Percentiles rank a stretch among this genome's conserved stretches.
phyloP scores from a whole-genome alignment of 257 asterid species.

The Capsicum baccatum region DNA sequence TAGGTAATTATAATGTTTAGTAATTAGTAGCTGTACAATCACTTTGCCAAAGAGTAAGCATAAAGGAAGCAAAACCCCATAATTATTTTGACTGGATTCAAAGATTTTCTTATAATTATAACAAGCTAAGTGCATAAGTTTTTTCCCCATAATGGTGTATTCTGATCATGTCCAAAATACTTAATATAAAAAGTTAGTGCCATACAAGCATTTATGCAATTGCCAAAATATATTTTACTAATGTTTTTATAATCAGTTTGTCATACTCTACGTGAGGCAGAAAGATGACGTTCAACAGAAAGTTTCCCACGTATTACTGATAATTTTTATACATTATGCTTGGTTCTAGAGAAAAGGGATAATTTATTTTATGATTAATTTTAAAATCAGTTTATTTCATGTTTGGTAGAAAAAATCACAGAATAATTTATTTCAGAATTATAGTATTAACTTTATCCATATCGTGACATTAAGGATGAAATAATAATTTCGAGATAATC shows the following conservation, averaged over 20 bases:
- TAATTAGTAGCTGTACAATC: not conserved
- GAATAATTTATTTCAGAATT: too few species aligned
- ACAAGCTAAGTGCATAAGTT: not conserved
- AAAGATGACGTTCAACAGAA: too few species aligned
- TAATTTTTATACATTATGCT: not conserved
- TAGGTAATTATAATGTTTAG: not conserved
- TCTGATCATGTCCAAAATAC: not conserved
- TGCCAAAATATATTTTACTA: not conserved
- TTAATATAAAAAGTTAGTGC: too few species aligned
- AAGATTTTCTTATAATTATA: not conserved
- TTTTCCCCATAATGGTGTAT: not conserved
- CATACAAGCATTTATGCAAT: not conserved
- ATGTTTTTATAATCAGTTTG: not conserved
- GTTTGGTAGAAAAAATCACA: too few species aligned
- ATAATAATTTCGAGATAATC: too few species aligned
- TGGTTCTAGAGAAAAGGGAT: too few species aligned
- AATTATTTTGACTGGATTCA: constrained; percentile 6
- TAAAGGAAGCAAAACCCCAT: not conserved
- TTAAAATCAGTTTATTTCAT: too few species aligned
- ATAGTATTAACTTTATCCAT: too few species aligned
- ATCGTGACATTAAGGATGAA: too few species aligned
- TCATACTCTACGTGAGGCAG: not conserved
- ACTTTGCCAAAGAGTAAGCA: not conserved
- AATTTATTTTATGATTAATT: too few species aligned
- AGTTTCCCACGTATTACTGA: not conserved